These are phyloP conservation scores for Aspergillus novoparasiticus DNA, from an alignment of 2,329 filamentous ascomycete species.

Conservation along the genomic window DNA sequence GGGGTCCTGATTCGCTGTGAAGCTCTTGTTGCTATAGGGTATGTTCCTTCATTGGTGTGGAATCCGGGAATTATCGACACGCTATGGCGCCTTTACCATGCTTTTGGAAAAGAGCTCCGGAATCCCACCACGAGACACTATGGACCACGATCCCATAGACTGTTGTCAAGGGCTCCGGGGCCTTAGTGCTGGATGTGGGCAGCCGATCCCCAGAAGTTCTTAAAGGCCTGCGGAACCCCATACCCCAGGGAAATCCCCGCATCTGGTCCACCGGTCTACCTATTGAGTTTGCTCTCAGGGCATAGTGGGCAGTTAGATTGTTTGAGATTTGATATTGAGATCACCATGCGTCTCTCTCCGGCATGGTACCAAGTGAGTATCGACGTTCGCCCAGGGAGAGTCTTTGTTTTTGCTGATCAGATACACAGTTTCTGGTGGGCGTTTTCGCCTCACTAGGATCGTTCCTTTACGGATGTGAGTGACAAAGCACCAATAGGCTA, in stretches of 20 bases:
- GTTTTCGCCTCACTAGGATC: conserved; percentile 63
- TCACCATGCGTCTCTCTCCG: conserved; percentile 56
- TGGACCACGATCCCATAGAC: conserved; percentile 1
- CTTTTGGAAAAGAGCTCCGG: conserved; percentile 4
- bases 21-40: conserved; percentile 6
- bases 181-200: conserved; percentile 16
- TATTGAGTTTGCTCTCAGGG: neutral
- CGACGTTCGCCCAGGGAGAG: neutral
- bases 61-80: neutral
- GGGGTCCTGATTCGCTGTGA: conserved; percentile 10
- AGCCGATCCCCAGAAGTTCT: conserved; percentile 27
- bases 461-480: conserved; percentile 57
- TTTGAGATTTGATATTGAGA: neutral
- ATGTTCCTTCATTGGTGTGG: conserved; percentile 9
- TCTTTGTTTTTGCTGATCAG: conserved; percentile 17
- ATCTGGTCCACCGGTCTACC: conserved; percentile 15
- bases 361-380: conserved; percentile 58
- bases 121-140: neutral
- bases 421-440: conserved; percentile 56
- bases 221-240: conserved; percentile 22
- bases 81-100: conserved; percentile 4
- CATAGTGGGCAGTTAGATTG: neutral
- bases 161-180: conserved; percentile 4
- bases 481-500: neutral
- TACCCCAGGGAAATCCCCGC: conserved; percentile 21